These are phyloP conservation scores for Scedosporium minutisporum DNA, from an alignment of 2,329 filamentous ascomycete species.

Conservation along the genomic window DNA sequence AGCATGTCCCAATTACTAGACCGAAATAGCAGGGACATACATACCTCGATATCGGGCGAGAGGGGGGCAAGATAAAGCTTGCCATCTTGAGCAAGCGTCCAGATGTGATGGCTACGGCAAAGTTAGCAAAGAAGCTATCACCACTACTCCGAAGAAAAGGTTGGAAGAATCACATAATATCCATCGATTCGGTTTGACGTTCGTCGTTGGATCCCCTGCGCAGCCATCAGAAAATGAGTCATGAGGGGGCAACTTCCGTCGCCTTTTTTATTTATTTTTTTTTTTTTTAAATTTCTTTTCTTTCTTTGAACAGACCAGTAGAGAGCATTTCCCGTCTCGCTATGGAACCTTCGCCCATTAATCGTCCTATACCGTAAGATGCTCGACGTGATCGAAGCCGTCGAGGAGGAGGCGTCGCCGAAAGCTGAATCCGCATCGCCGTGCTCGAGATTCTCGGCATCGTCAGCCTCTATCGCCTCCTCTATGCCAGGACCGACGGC, in stretches of 20 bases:
- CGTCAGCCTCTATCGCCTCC: too few relatives aligned
- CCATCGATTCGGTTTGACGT: conserved; percentile 9
- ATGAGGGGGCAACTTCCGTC: too few relatives aligned
- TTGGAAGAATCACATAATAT: conserved; percentile 11
- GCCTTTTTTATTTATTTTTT: background rate
- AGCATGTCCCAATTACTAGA: background rate
- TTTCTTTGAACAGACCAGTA: conserved; percentile 15
- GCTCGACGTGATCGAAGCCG: conserved; percentile 20
- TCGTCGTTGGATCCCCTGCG: conserved; percentile 9
- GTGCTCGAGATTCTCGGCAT: too few relatives aligned
- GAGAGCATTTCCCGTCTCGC: conserved; percentile 15
- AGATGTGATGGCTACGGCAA: conserved; percentile 11
- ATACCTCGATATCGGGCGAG: background rate
- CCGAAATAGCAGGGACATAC: conserved; percentile 9
- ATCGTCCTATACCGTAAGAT: conserved; percentile 22
- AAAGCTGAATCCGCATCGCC: too few relatives aligned
- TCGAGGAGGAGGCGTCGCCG: conserved; percentile 13
- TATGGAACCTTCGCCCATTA: conserved; percentile 6
- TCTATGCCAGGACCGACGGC: too few relatives aligned
- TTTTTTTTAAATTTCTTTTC: background rate
- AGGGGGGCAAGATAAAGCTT: conserved; percentile 16
- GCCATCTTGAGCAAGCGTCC: conserved; percentile 10
- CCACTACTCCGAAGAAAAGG: background rate
- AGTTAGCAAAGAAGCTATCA: background rate
- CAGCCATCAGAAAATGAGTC: too few relatives aligned